These are phyloP conservation scores for Cyclostephanos invisitatus DNA, from an alignment of 108 stramenopile species.

Conservation along the genomic window DNA sequence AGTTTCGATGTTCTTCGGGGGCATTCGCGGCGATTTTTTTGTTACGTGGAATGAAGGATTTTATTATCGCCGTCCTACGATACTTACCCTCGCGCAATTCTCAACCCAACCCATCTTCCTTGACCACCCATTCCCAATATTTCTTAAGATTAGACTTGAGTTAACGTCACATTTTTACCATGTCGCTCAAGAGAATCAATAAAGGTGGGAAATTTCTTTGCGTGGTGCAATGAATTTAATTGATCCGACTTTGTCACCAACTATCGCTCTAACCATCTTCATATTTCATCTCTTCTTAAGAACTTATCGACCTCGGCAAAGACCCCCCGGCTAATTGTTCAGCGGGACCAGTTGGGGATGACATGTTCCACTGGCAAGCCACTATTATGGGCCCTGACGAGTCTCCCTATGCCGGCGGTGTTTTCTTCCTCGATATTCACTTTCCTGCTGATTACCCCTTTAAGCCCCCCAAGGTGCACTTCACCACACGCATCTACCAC, in stretches of 20 bases:
- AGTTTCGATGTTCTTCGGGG: not conserved
- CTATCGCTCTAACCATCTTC: not conserved
- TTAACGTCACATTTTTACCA: constrained; percentile 19
- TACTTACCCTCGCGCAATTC: not conserved
- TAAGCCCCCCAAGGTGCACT: constrained; percentile 96
- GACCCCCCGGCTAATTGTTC: constrained; percentile 99
- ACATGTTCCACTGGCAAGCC: constrained; percentile 99
- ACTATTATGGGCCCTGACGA: constrained; percentile 98
- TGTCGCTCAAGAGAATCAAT: constrained; percentile 92
- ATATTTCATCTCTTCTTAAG: constrained; percentile 34
- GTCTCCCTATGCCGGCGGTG: constrained; percentile 95
- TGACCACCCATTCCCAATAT: not conserved
- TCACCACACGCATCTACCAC: constrained; percentile 97
- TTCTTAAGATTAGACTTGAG: not conserved
- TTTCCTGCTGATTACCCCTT: constrained; percentile 98
- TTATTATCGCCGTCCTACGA: not conserved
- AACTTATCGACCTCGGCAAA: constrained; percentile 96
- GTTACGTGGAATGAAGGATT: not conserved
- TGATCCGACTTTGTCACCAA: not conserved
- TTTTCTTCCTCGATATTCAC: constrained; percentile 97
- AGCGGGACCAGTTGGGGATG: constrained; percentile 99
- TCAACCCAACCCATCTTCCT: not conserved
- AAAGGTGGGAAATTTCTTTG: constrained; percentile 58
- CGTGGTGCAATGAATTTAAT: not conserved
- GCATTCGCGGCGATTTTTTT: not conserved